A percentile compares a stretch with the other conserved stretches of the same genome.
Evolutionary conservation across 2,329 filamentous ascomycete genomes (phyloP).

Genomic region (Paramyrothecium roridum): DNA sequence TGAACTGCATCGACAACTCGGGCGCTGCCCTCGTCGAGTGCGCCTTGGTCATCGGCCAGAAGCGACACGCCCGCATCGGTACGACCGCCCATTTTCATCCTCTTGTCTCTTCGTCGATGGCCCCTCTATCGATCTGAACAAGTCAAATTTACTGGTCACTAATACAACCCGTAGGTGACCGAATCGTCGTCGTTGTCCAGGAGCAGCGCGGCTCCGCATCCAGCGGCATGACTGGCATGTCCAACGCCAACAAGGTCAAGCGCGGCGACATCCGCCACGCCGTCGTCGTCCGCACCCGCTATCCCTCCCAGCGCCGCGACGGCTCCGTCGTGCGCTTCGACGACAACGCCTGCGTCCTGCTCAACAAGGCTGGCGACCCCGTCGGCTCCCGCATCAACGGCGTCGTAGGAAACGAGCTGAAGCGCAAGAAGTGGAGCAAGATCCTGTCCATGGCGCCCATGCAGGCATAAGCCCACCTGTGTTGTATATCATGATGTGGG

Average conservation of each 20-base stretch:
- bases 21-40: conserved; percentile 97
- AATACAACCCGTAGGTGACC: conserved; percentile 65
- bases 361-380: conserved; percentile 95
- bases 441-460: conserved; percentile 90
- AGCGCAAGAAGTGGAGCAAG: conserved; percentile 96
- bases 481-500: background rate
- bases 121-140: too few relatives aligned
- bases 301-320: conserved; percentile 83
- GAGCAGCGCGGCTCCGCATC: conserved; percentile 82
- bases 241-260: conserved; percentile 85
- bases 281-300: conserved; percentile 86
- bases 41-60: conserved; percentile 87
- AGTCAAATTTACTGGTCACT: too few relatives aligned
- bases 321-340: conserved; percentile 91
- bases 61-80: conserved; percentile 87
- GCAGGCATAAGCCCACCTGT: conserved; percentile 41
- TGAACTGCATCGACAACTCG: conserved; percentile 99
- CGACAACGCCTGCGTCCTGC: conserved; percentile 95
- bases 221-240: conserved; percentile 67
- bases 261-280: conserved; percentile 95
- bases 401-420: conserved; percentile 84
- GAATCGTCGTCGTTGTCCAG: conserved; percentile 95
- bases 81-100: conserved; percentile 24
- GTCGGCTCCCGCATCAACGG: conserved; percentile 91
- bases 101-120: background rate